Base-by-base conservation (phyloP, 305 asterid species). In the Solanum chacoense region DNA sequence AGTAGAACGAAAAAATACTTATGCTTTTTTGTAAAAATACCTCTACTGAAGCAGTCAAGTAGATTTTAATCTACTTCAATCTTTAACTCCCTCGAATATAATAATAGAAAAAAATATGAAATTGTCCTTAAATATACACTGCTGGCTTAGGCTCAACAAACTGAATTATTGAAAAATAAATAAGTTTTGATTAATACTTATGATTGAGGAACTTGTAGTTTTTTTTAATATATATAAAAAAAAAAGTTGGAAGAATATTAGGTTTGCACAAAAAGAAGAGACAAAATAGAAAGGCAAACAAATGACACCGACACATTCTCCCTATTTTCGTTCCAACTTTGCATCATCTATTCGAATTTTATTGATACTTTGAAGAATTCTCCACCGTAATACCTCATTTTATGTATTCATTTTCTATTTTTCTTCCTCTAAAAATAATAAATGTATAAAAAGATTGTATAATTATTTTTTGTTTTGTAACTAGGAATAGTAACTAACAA, bases 11-110 rank as follows among this genome's bases (percentile, higher is more conserved):
- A 65, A n/a, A 22, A 10, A n/a, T n/a, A 9, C 7, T 65, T 65
- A 9, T 65, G 1, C 0, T 65, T 65, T 59, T n/a, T 65, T 65
- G 1, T 1, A n/a, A 65, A 65, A 65, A 65, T 1, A 10, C 1
- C 3, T 9, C 1, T n/a, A 9, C 0, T 65, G 14, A 65, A 65
- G 3, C 0, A 65, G 13, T 0, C 1, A 22, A 0, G 3, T 65
- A 65, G 28, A 65, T 2, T 65, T 2, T 8, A 2, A 63, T 65
- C 5, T 65, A 2, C 1, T 65, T 65, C 7, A n/a, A n/a, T 3
- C 7, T 65, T 4, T 10, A 65, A 8, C 28, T 22, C 29, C 7
- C 3, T 65, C 72, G 1, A 22, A 63, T 63, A n/a, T 63, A 63
- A 65, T 65, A 65, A 22, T 3, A n/a, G 29, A 63, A 63, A 24